phyloP scores from a whole-genome alignment of 2,329 filamentous ascomycete genomes.

The Tolypocladium ophioglossoides region DNA sequence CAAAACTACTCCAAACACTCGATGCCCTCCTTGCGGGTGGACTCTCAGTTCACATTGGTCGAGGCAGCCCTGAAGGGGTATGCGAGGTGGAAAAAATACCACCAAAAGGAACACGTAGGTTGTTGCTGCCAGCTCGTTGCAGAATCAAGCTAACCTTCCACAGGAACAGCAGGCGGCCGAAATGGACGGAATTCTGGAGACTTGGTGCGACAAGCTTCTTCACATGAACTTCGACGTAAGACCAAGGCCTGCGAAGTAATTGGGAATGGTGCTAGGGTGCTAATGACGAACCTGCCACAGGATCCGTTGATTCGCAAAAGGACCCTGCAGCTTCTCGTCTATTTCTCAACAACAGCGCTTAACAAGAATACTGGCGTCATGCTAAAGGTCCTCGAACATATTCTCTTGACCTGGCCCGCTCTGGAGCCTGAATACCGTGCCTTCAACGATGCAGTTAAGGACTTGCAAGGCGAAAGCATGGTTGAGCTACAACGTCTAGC shows the following conservation, averaged over 20 bases:
- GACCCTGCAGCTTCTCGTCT: constrained; percentile 70
- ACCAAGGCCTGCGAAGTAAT: not conserved
- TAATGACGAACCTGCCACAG: constrained; percentile 17
- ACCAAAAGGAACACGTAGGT: constrained; percentile 19
- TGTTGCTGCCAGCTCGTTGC: not conserved
- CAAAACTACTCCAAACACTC: constrained; percentile 58
- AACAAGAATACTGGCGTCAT: constrained; percentile 73
- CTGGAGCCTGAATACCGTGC: constrained; percentile 58
- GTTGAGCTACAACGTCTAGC: constrained; percentile 83
- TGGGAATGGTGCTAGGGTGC: not conserved
- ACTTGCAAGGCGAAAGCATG: constrained; percentile 75
- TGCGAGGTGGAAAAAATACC: constrained; percentile 55
- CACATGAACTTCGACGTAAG: constrained; percentile 56
- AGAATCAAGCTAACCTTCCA: constrained; percentile 9
- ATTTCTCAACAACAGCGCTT: constrained; percentile 72
- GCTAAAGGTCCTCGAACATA: constrained; percentile 81
- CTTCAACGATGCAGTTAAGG: constrained; percentile 83
- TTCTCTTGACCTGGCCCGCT: constrained; percentile 71
- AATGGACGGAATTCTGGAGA: constrained; percentile 54
- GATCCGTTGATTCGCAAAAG: constrained; percentile 79
- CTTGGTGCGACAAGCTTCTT: constrained; percentile 64
- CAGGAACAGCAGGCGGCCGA: constrained; percentile 40
- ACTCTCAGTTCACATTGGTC: constrained; percentile 82
- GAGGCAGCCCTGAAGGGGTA: constrained; percentile 85
- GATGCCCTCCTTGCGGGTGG: constrained; percentile 64